Percentiles rank a stretch among this genome's conserved stretches.
Conservation (phyloP, 169 alveolate genomes). For the Eimeria tenella region DNA sequence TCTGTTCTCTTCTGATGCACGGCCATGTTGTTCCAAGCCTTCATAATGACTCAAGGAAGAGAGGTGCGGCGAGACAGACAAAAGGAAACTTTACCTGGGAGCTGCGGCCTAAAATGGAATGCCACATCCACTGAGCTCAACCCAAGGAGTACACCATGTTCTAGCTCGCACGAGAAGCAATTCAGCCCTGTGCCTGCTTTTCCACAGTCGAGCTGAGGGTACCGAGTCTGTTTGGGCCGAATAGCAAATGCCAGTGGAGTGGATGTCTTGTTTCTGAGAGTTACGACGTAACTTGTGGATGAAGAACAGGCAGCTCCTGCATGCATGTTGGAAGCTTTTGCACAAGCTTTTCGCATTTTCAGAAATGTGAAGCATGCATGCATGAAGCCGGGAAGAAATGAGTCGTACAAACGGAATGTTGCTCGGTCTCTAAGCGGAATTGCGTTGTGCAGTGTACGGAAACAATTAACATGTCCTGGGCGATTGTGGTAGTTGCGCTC, state of each 20-base stretch:
- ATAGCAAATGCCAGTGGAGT: constrained; percentile 52
- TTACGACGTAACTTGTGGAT: constrained; percentile 38
- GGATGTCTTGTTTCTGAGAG: constrained; percentile 41
- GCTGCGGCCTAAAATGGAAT: constrained; percentile 48
- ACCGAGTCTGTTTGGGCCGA: constrained; percentile 20
- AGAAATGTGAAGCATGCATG: no score
- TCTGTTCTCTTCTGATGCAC: not conserved
- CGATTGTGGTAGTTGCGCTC: not conserved
- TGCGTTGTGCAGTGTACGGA: no score
- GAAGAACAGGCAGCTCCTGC: constrained; percentile 44
- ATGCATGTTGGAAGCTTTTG: not conserved
- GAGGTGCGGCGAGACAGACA: not conserved
- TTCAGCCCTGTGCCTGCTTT: constrained; percentile 54
- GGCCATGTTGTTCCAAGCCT: not conserved
- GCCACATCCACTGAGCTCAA: constrained; percentile 46
- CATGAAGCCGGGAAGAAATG: no score
- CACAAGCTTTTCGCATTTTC: not conserved
- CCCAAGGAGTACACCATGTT: constrained; percentile 46
- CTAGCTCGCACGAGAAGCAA: constrained; percentile 49
- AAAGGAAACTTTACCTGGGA: constrained; percentile 37
- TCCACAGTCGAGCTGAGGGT: constrained; percentile 58
- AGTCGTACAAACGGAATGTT: no score
- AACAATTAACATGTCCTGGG: no score
- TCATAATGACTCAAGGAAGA: not conserved
- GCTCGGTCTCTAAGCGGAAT: no score